phyloP scores from a whole-genome alignment of 2,329 filamentous ascomycete genomes.

The Diplodia scrobiculata region DNA sequence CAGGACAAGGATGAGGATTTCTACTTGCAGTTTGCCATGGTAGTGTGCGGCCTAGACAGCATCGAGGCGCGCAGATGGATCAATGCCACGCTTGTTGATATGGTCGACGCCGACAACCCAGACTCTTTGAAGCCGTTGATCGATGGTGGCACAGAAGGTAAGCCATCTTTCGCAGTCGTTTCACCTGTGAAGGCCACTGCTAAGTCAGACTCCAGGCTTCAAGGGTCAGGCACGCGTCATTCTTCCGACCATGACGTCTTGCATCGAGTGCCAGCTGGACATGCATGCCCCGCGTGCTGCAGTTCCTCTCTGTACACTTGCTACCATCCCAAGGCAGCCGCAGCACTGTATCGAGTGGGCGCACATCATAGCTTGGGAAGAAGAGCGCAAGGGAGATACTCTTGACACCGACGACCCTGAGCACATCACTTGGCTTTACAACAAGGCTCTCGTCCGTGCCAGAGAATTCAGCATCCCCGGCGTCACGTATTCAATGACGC shows the following conservation, averaged over 20 bases:
- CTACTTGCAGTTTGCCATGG: slow-evolving; percentile 93
- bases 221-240: slow-evolving; percentile 95
- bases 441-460: slow-evolving; percentile 78
- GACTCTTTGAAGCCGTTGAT: slow-evolving; percentile 92
- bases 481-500: slow-evolving; percentile 92
- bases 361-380: slow-evolving; percentile 95
- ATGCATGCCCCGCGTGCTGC: slow-evolving; percentile 98
- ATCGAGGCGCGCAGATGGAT: slow-evolving; percentile 99
- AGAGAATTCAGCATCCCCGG: slow-evolving; percentile 87
- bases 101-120: slow-evolving; percentile 80
- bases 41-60: slow-evolving; percentile 93
- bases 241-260: slow-evolving; percentile 87
- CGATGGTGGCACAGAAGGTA: slow-evolving; percentile 91
- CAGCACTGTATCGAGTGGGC: slow-evolving; percentile 99
- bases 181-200: not conserved
- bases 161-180: not conserved
- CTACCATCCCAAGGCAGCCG: slow-evolving; percentile 92
- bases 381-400: slow-evolving; percentile 66
- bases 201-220: slow-evolving; percentile 63
- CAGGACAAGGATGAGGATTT: slow-evolving; percentile 96
- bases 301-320: slow-evolving; percentile 93
- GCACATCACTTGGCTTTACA: slow-evolving; percentile 95
- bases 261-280: slow-evolving; percentile 96
- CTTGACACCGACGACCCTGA: slow-evolving; percentile 96
- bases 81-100: slow-evolving; percentile 85